A percentile compares a stretch with the other conserved stretches of the same genome.
phyloP scores from a whole-genome alignment of 164 flowering plant species.

The Vitis amurensis region DNA sequence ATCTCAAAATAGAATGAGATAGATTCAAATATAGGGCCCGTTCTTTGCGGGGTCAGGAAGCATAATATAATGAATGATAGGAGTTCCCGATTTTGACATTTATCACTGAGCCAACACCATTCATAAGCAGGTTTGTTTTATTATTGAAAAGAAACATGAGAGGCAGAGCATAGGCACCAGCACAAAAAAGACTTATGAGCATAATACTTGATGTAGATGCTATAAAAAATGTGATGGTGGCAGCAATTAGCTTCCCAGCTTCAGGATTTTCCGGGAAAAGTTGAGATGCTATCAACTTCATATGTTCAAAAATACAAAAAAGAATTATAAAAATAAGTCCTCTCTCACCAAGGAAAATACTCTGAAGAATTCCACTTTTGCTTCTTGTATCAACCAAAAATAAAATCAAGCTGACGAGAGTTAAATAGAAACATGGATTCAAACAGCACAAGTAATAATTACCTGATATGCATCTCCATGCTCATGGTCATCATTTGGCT shows the following conservation, averaged over 20 bases:
- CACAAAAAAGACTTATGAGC: slow-evolving; percentile 41
- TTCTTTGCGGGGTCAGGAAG: too few species aligned
- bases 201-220: slow-evolving; percentile 64
- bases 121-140: too few species aligned
- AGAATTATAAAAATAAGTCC: too few species aligned
- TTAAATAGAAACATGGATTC: background rate
- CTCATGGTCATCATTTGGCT: slow-evolving; percentile 18
- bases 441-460: background rate
- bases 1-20: too few species aligned
- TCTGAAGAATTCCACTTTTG: too few species aligned
- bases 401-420: background rate
- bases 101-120: too few species aligned
- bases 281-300: background rate
- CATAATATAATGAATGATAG: too few species aligned
- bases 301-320: too few species aligned
- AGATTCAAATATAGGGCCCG: too few species aligned
- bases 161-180: too few species aligned
- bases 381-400: too few species aligned
- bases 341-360: slow-evolving; percentile 46
- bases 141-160: background rate
- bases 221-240: slow-evolving; percentile 63
- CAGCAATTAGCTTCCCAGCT: slow-evolving; percentile 13
- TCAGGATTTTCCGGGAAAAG: slow-evolving; percentile 75
- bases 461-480: slow-evolving; percentile 18
- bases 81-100: too few species aligned